phyloP scores from a whole-genome alignment of 192 early-diverging fungal species.

The Entophlyctis luteolus region DNA sequence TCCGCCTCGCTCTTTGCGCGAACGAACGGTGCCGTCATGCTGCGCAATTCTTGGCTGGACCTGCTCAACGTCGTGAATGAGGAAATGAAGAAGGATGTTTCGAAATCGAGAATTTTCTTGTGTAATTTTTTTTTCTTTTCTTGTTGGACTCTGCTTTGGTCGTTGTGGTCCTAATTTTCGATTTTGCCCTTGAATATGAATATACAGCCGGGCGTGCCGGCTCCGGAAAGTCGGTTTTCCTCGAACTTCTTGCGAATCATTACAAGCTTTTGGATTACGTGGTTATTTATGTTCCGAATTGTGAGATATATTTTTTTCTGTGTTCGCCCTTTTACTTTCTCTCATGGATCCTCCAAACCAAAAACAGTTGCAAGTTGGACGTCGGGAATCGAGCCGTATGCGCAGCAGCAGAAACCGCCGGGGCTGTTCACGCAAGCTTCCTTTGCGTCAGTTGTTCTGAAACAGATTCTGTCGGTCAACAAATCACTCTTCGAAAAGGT shows the following conservation, averaged over 20 bases:
- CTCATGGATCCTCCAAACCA: not conserved
- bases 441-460: constrained; percentile 9
- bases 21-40: not conserved
- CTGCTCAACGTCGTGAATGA: not conserved
- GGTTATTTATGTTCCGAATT: constrained; percentile 6
- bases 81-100: not conserved
- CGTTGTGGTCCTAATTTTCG: not conserved
- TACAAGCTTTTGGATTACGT: constrained; percentile 5
- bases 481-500: constrained; percentile 2
- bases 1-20: not conserved
- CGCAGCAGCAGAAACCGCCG: not conserved
- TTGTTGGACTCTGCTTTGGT: not conserved
- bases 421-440: constrained; percentile 9
- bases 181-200: too few species aligned
- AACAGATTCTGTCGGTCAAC: constrained; percentile 5
- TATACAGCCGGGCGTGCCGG: too few species aligned
- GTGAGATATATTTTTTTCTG: not conserved
- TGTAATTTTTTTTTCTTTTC: not conserved
- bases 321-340: not conserved
- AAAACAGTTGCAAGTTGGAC: constrained; percentile 5
- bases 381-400: constrained; percentile 19
- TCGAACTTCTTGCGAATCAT: not conserved
- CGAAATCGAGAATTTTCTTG: constrained; percentile 10
- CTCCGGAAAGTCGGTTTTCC: constrained; percentile 5
- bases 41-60: constrained; percentile 13